phyloP scores from a whole-genome alignment of 495 filamentous ascomycete species.

The Penicillium maclennaniae region DNA sequence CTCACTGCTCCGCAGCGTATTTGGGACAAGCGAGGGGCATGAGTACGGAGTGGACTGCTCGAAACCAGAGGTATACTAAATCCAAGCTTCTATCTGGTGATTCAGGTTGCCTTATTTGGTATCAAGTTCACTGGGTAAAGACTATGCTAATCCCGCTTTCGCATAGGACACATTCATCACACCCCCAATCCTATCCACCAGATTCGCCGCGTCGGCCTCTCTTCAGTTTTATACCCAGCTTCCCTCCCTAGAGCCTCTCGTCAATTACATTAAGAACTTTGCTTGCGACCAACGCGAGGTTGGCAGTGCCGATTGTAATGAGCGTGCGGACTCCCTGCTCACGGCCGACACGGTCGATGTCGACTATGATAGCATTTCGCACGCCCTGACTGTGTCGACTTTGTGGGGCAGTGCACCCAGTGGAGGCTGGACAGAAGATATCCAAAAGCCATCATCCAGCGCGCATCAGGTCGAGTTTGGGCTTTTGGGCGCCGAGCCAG shows the following conservation, averaged over 20 bases:
- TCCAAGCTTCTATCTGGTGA: not conserved
- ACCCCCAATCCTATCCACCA: conserved; percentile 55
- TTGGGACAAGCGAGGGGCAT: conserved; percentile 38
- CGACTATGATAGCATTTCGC: conserved; percentile 69
- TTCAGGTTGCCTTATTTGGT: not conserved
- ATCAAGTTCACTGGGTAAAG: not conserved
- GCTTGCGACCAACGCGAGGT: conserved; percentile 46
- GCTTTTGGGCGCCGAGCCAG: conserved; percentile 64
- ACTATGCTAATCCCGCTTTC: not conserved
- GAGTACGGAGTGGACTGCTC: conserved; percentile 46
- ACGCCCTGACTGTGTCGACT: conserved; percentile 59
- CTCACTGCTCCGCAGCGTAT: conserved; percentile 54
- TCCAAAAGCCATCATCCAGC: conserved; percentile 33
- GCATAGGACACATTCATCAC: conserved; percentile 63
- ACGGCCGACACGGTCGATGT: conserved; percentile 67
- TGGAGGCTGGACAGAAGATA: conserved; percentile 47
- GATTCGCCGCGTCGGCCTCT: conserved; percentile 61
- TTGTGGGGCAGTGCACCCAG: conserved; percentile 51
- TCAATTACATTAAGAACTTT: conserved; percentile 52
- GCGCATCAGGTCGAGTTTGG: conserved; percentile 69
- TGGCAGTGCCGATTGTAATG: conserved; percentile 28
- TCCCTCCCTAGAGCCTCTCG: conserved; percentile 51
- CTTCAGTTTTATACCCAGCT: conserved; percentile 68
- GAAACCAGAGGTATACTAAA: conserved; percentile 41
- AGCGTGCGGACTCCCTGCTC: conserved; percentile 30